Base-by-base conservation (phyloP, 2,329 filamentous ascomycete genomes). In the Aspergillus sp. region DNA sequence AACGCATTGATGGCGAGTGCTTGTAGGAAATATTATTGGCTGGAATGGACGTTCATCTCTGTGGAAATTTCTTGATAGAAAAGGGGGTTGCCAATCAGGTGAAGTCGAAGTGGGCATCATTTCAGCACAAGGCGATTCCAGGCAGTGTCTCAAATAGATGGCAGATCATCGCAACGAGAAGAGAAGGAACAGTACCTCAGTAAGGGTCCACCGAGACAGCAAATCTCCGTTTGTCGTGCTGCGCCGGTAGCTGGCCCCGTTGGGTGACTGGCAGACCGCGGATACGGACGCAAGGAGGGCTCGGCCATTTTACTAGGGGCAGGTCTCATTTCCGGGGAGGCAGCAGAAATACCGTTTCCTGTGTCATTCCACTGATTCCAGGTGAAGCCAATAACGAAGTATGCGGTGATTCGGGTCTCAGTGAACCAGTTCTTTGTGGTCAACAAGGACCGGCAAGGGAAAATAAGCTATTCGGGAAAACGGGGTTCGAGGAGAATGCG, bases 251-350 rank as follows among this genome's bases (percentile, higher is more conserved):
- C 35, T 37, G 46, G 17, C 9, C 12, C 46, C 11, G 55, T 51
- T 27, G 39, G 43, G 35, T 52, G 57, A 55, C 50, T 47, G 57
- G 27, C 27, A 31, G 27, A 31, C 27, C 9, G 27, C 27, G 46
- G 50, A 46, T 39, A 50, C 43, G 53, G 52, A 58, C 21, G 52
- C 12, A 55, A 56, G 57, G 57, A 56, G 52, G 46, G 27, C 21
- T 19, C 45, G 39, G 47, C 46, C 37, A 51, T 53, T 50, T 46
- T 46, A 57, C 58, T 52, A 61, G 51, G 57, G 59, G 59, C 19
- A 37, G 50, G 54, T 53, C 59, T 59, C 44, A 53, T 57, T 57
- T 57, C 56, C 56, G 49, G 50, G 27, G 45, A 31, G 58, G 55
- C 35, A 55, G 53, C 52, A 57, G 54, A n/a, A 40, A 57, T 48